Conservation (phyloP, 805 yeast genomes). For the Cyberlindnera bimundalis region DNA sequence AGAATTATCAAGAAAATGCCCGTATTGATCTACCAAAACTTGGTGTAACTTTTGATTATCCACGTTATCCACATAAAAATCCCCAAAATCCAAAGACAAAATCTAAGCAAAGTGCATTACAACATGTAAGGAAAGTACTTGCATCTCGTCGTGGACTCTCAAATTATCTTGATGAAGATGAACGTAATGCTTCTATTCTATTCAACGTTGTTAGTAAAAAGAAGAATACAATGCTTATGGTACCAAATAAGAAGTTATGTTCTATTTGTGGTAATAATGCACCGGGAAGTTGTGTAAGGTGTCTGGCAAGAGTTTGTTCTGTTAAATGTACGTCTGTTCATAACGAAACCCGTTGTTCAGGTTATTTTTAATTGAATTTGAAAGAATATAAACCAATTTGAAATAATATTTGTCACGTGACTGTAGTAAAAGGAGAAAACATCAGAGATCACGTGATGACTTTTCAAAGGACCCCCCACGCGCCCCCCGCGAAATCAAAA, state of each 20-base stretch:
- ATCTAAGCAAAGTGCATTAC: constrained; percentile 26
- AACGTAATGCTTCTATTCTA: constrained; percentile 31
- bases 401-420: too few relatives aligned
- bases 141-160: constrained; percentile 38
- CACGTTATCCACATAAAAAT: constrained; percentile 13
- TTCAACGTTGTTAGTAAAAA: constrained; percentile 31
- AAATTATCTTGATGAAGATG: constrained; percentile 42
- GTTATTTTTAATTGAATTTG: too few relatives aligned
- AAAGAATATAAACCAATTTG: too few relatives aligned
- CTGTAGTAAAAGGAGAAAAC: too few relatives aligned
- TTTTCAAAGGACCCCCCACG: too few relatives aligned
- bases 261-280: constrained; percentile 44
- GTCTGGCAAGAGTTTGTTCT: constrained; percentile 40
- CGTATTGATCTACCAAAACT: constrained; percentile 37
- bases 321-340: constrained; percentile 39
- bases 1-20: constrained; percentile 39
- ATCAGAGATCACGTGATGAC: too few relatives aligned
- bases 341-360: constrained; percentile 42
- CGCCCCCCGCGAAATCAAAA: too few relatives aligned
- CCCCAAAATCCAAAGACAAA: constrained; percentile 15
- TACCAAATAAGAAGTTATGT: constrained; percentile 39
- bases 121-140: constrained; percentile 36
- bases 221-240: constrained; percentile 27
- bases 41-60: constrained; percentile 27
- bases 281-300: constrained; percentile 38